These are phyloP conservation scores for Fusarium sp. DNA, from an alignment of 2,329 filamentous ascomycete species.

Conservation along the genomic window DNA sequence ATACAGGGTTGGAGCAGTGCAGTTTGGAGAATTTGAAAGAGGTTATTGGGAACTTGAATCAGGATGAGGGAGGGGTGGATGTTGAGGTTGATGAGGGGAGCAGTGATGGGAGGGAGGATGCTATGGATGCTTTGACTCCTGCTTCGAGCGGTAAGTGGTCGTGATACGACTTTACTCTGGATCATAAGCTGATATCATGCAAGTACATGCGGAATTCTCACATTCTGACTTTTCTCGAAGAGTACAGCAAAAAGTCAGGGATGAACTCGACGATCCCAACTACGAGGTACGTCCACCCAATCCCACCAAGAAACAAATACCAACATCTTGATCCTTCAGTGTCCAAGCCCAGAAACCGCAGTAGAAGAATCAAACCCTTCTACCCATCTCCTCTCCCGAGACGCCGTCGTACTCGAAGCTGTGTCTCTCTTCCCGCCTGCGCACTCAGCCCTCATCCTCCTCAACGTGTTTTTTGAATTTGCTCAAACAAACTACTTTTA, in stretches of 20 bases:
- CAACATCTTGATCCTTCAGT: conserved; percentile 1
- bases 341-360: not conserved
- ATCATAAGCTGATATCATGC: not conserved
- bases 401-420: conserved; percentile 23
- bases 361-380: not conserved
- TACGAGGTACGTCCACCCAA: conserved; percentile 7
- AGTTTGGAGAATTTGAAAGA: conserved; percentile 13
- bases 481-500: conserved; percentile 42
- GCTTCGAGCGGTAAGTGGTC: not conserved
- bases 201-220: conserved; percentile 24
- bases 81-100: conserved; percentile 1
- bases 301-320: not conserved
- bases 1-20: conserved; percentile 29
- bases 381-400: conserved; percentile 10
- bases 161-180: not conserved
- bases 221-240: conserved; percentile 23
- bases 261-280: not conserved
- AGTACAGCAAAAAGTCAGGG: conserved; percentile 21
- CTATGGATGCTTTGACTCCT: not conserved
- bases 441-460: conserved; percentile 18
- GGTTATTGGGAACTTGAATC: not conserved
- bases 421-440: conserved; percentile 31
- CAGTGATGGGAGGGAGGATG: not conserved
- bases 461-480: conserved; percentile 40
- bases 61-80: not conserved